phyloP scores from a whole-genome alignment of 176 grass and related monocot species.

The Hordeum vulgare region MorexV3_pseudomolecules_assembly NC_058521.1:513551164-513551663 shows the following conservation, averaged over 20 bases:
- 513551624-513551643: slow-evolving; percentile 16
- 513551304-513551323: not conserved
- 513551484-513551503: not conserved
- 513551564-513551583: slow-evolving; percentile 26
- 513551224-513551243: not conserved
- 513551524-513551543: slow-evolving; percentile 16
- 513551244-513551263: not conserved
- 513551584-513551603: slow-evolving; percentile 4
- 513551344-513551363: not conserved
- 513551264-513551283: not conserved
- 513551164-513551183: slow-evolving; percentile 5
- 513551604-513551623: not conserved
- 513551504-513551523: slow-evolving; percentile 5
- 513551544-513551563: slow-evolving; percentile 16
- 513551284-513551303: not conserved
- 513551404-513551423: not conserved
- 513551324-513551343: not conserved
- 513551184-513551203: not conserved
- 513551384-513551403: slow-evolving; percentile 7
- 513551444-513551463: not conserved
- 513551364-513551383: not conserved
- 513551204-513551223: not conserved
- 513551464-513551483: not conserved
- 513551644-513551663: not conserved
- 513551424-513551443: not conserved